Evolutionary conservation across 306 rosid species (phyloP).

Genomic region (Rosa lucieae): DNA sequence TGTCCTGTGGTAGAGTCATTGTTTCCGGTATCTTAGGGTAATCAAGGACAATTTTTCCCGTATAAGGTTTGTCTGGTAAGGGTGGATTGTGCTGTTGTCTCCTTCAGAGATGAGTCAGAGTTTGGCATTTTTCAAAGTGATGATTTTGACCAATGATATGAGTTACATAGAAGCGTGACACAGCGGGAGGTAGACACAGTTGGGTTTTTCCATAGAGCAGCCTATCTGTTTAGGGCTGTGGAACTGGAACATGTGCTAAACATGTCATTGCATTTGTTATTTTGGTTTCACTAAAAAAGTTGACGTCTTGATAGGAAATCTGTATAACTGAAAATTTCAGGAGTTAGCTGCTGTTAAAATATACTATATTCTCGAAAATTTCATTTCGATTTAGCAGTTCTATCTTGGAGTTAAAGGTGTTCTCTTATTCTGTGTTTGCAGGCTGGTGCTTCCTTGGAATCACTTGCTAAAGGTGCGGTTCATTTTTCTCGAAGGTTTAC

Average conservation of each 20-base stretch:
- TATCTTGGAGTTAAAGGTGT: background rate
- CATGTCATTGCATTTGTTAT: background rate
- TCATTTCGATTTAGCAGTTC: slow-evolving; percentile 12
- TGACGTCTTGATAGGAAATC: background rate
- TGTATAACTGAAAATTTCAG: background rate
- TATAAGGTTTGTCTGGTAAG: background rate
- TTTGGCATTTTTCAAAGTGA: background rate
- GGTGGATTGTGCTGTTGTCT: background rate
- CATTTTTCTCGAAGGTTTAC: slow-evolving; percentile 79
- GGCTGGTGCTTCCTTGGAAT: slow-evolving; percentile 98
- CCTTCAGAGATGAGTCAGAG: background rate
- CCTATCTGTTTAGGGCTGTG: background rate
- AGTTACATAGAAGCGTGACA: background rate
- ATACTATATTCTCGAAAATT: too few species aligned
- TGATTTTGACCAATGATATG: background rate
- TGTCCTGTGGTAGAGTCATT: background rate
- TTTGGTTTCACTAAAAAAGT: background rate
- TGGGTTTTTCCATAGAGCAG: background rate
- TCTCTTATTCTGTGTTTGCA: slow-evolving; percentile 35
- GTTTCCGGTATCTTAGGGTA: background rate
- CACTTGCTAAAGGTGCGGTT: slow-evolving; percentile 97
- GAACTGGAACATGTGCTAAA: background rate
- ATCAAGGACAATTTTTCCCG: background rate
- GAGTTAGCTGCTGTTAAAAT: background rate
- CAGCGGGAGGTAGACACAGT: background rate